Conservation (phyloP, 768 basidiomycete genomes). For the Kwoniella dendrophila region DNA sequence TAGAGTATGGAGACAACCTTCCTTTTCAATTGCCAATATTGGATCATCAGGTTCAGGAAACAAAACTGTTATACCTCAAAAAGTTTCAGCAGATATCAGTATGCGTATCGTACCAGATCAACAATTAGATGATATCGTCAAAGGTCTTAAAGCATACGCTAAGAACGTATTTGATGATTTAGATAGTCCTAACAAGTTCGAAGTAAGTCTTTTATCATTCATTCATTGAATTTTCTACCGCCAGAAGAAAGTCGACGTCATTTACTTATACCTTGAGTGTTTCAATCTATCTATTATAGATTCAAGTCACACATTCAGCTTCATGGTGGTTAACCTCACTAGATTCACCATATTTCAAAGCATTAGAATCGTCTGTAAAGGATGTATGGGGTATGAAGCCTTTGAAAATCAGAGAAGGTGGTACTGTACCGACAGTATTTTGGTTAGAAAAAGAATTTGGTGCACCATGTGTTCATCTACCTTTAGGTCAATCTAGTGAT, state of each 20-base stretch:
- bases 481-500: slow-evolving; percentile 90
- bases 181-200: slow-evolving; percentile 70
- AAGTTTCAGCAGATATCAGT: slow-evolving; percentile 80
- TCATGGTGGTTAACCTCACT: slow-evolving; percentile 97
- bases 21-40: slow-evolving; percentile 83
- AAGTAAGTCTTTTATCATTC: slow-evolving; percentile 59
- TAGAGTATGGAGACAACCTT: slow-evolving; percentile 85
- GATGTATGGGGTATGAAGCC: slow-evolving; percentile 88
- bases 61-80: slow-evolving; percentile 80
- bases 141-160: slow-evolving; percentile 66
- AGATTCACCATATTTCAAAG: slow-evolving; percentile 80
- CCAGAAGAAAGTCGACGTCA: too few species aligned
- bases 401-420: slow-evolving; percentile 87
- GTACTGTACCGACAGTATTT: slow-evolving; percentile 90
- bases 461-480: slow-evolving; percentile 87
- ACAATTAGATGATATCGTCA: slow-evolving; percentile 59
- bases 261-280: too few species aligned
- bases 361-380: slow-evolving; percentile 76
- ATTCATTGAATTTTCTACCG: too few species aligned
- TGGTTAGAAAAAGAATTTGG: slow-evolving; percentile 88
- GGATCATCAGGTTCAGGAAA: slow-evolving; percentile 67
- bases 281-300: slow-evolving; percentile 28
- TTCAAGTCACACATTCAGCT: slow-evolving; percentile 77
- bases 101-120: slow-evolving; percentile 95
- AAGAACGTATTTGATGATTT: slow-evolving; percentile 64